Conservation (phyloP, 1,284 basidiomycete species). For the Fomitopsis pinicola region DNA sequence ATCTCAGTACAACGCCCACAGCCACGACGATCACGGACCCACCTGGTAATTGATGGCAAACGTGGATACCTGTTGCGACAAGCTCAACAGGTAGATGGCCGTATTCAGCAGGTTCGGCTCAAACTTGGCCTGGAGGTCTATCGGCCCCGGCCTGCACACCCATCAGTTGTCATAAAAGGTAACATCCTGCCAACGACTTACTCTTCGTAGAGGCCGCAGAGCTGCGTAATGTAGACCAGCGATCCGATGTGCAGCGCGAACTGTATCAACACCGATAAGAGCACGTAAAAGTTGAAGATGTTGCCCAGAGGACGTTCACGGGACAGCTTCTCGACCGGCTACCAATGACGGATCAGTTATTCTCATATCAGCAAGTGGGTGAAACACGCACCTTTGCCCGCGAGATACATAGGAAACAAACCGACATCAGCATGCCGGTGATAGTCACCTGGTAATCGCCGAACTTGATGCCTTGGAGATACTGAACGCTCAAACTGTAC, state of each 20-base stretch:
- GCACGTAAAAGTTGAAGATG: slow-evolving; percentile 94
- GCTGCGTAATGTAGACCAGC: slow-evolving; percentile 86
- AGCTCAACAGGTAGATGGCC: slow-evolving; percentile 88
- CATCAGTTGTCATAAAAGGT: slow-evolving; percentile 9
- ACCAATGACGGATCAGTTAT: neutral
- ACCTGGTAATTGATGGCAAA: slow-evolving; percentile 96
- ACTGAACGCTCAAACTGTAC: slow-evolving; percentile 93
- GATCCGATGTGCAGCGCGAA: slow-evolving; percentile 89
- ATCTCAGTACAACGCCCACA: neutral
- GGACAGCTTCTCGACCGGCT: slow-evolving; percentile 91
- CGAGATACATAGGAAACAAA: slow-evolving; percentile 96
- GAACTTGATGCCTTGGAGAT: slow-evolving; percentile 96
- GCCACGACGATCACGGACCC: slow-evolving; percentile 5
- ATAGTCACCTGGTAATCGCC: slow-evolving; percentile 95
- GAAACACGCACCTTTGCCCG: slow-evolving; percentile 75
- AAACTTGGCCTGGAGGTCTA: slow-evolving; percentile 94
- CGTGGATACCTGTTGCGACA: slow-evolving; percentile 94
- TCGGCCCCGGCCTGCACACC: slow-evolving; percentile 58
- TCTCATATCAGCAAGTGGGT: neutral
- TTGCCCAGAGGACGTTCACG: slow-evolving; percentile 88
- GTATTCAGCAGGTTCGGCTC: slow-evolving; percentile 92
- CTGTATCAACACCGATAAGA: slow-evolving; percentile 86
- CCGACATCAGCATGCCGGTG: slow-evolving; percentile 93
- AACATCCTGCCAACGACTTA: slow-evolving; percentile 35
- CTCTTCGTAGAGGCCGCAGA: slow-evolving; percentile 78